phyloP scores from a whole-genome alignment of 345 rosid genomes.

The Brassica juncea region DNA sequence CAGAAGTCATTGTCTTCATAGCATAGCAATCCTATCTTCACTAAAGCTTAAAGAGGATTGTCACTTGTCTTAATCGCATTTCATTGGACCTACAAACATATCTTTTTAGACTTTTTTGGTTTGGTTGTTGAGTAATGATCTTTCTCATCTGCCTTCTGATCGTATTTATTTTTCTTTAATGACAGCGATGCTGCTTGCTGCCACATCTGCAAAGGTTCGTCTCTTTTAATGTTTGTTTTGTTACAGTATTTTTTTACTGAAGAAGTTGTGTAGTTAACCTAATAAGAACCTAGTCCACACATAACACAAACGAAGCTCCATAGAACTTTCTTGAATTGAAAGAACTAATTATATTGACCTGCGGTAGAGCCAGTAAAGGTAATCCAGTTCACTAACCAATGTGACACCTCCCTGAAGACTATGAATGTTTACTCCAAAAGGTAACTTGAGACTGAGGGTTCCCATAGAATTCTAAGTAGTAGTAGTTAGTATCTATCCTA shows the following conservation, averaged over 20 bases:
- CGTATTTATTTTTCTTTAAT: conserved; percentile 23
- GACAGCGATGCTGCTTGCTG: conserved; percentile 93
- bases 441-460: conserved; percentile 14
- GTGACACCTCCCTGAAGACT: conserved; percentile 10
- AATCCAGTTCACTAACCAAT: conserved; percentile 4
- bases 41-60: neutral
- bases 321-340: neutral
- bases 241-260: neutral
- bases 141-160: conserved; percentile 19
- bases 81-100: conserved; percentile 1
- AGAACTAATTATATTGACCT: conserved; percentile 7
- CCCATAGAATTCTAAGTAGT: conserved; percentile 9
- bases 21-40: neutral
- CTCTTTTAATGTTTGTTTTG: conserved; percentile 21
- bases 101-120: neutral
- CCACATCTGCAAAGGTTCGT: conserved; percentile 77
- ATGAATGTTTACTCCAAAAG: neutral
- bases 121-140: conserved; percentile 20
- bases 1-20: conserved; percentile 18
- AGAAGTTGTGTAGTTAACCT: conserved; percentile 17
- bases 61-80: conserved; percentile 26
- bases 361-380: conserved; percentile 9
- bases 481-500: conserved; percentile 9
- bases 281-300: neutral
- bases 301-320: conserved; percentile 15